These are phyloP conservation scores for Periconia sp. DNA, from an alignment of 2,329 filamentous ascomycete species.

Conservation along the genomic window DNA sequence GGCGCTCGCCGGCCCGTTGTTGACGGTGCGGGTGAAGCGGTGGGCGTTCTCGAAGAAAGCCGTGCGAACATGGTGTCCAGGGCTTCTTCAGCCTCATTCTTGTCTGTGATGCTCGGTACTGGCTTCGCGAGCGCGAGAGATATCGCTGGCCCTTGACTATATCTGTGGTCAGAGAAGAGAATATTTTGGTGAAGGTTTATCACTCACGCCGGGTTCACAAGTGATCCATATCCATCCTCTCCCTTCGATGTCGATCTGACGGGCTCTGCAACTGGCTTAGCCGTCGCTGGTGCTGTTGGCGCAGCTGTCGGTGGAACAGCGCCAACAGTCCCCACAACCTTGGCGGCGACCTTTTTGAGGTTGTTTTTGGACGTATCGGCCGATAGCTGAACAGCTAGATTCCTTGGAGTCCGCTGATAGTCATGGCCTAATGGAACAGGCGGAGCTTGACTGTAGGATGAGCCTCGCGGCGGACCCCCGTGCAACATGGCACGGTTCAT, in stretches of 20 bases:
- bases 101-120: background rate
- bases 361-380: conserved; percentile 19
- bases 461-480: conserved; percentile 8
- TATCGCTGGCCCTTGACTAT: background rate
- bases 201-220: no score
- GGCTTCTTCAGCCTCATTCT: conserved; percentile 5
- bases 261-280: conserved; percentile 6
- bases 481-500: conserved; percentile 23
- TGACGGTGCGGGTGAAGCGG: background rate
- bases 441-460: no score
- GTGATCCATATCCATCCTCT: conserved; percentile 23
- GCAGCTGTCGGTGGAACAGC: conserved; percentile 6
- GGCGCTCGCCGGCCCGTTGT: no score
- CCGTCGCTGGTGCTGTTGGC: background rate
- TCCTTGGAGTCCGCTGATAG: conserved; percentile 20
- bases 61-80: conserved; percentile 28
- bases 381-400: conserved; percentile 30
- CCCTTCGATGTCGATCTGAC: conserved; percentile 13
- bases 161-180: no score
- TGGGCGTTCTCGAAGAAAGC: conserved; percentile 8
- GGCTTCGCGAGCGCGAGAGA: background rate
- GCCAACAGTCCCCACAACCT: conserved; percentile 27
- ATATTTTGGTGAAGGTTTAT: no score
- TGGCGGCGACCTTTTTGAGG: conserved; percentile 38
- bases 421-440: conserved; percentile 1